Percentiles rank a stretch among this genome's conserved stretches.
phyloP scores from a whole-genome alignment of 805 yeast genomes.

The Hermanozyma aechmeae region DNA sequence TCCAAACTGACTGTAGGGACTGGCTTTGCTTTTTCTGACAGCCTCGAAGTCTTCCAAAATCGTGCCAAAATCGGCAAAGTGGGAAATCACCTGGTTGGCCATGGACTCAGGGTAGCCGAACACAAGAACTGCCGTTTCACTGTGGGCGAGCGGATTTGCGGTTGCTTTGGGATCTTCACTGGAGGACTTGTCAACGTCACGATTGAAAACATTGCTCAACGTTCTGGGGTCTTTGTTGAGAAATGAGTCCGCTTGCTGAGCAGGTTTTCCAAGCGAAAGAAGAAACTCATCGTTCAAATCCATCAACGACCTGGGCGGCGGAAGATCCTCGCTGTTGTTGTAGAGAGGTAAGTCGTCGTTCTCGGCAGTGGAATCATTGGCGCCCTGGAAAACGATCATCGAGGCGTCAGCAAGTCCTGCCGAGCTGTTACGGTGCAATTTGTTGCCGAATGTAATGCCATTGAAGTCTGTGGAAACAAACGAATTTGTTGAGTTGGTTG shows the following conservation, averaged over 20 bases:
- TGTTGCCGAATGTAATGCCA: conserved; percentile 25
- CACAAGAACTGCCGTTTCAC: conserved; percentile 65
- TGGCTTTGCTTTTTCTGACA: conserved; percentile 3
- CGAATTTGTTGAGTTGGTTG: conserved; percentile 2
- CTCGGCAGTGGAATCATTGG: conserved; percentile 19
- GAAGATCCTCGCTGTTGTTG: conserved; percentile 30
- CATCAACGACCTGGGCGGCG: conserved; percentile 42
- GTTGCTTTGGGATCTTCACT: conserved; percentile 2
- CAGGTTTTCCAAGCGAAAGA: conserved; percentile 25
- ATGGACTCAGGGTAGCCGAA: conserved; percentile 83
- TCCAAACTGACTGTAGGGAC: no score
- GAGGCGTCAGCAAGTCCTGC: conserved; percentile 9
- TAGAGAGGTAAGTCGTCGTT: conserved; percentile 19
- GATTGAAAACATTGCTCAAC: conserved; percentile 37
- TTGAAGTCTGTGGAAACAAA: conserved; percentile 17
- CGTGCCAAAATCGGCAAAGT: conserved; percentile 71
- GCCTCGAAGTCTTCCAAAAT: conserved; percentile 66
- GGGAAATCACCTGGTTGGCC: conserved; percentile 57
- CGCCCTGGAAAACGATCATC: conserved; percentile 4
- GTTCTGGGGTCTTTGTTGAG: conserved; percentile 37
- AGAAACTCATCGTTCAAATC: conserved; percentile 39
- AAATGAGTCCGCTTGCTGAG: conserved; percentile 28
- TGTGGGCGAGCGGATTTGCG: conserved; percentile 16
- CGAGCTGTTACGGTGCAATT: conserved; percentile 10
- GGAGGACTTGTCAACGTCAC: conserved; percentile 7